phyloP scores from a whole-genome alignment of 441 rosid species.

The Hura crepitans region DNA sequence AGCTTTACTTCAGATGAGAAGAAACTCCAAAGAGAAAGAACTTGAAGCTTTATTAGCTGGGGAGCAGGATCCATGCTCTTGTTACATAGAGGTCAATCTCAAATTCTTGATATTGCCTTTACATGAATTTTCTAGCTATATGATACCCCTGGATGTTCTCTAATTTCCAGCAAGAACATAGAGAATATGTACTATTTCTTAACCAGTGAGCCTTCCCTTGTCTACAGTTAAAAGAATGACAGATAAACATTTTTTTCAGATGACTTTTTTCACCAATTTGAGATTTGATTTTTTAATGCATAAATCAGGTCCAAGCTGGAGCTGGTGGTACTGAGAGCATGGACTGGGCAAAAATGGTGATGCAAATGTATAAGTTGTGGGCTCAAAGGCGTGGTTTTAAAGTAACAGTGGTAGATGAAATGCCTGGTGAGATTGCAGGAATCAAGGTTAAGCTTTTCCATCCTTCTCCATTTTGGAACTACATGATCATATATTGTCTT shows the following conservation, averaged over 20 bases:
- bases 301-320: conserved; percentile 85
- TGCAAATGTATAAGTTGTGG: conserved; percentile 90
- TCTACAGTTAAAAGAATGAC: not conserved
- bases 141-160: not conserved
- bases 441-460: conserved; percentile 65
- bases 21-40: conserved; percentile 75
- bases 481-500: not conserved
- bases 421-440: conserved; percentile 90
- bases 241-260: conserved; percentile 5
- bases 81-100: conserved; percentile 71
- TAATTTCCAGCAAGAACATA: not conserved
- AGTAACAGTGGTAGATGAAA: conserved; percentile 76
- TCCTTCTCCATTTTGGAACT: conserved; percentile 12
- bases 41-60: conserved; percentile 83
- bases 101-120: conserved; percentile 6
- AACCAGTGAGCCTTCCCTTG: not conserved
- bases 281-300: conserved; percentile 20
- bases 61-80: conserved; percentile 72
- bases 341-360: conserved; percentile 96
- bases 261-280: conserved; percentile 10
- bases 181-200: not conserved
- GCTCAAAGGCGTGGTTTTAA: conserved; percentile 64
- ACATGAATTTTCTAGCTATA: conserved; percentile 1
- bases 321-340: conserved; percentile 99
- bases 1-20: conserved; percentile 74